Evolutionary conservation across 2,329 filamentous ascomycete genomes (phyloP), one percentile per base, ranked within the genome.

Genomic region (Colletotrichum sidae): DNA sequence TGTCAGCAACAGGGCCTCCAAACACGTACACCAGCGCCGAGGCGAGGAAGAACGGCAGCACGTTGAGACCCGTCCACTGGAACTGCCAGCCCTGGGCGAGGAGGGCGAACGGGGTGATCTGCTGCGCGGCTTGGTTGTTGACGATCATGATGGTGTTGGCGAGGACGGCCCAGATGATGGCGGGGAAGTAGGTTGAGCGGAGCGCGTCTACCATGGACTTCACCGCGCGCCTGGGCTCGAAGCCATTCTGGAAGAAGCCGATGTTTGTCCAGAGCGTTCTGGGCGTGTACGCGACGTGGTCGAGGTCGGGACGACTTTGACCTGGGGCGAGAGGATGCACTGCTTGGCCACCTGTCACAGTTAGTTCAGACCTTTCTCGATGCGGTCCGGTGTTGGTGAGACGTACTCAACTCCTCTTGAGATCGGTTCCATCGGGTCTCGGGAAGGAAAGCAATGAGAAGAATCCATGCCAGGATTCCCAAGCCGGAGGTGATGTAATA

Each of bases 391-490:
- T n/a, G 10, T 15, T 25, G 6, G 9, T 1, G 3, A 10, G 0
- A 33, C 63, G 5, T 60, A 69, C 75, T 72, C 5, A 78, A 70
- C 60, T 75, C 73, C 5, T 73, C 71, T 8, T 64, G 67, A 1
- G 75, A 73, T 11, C 77, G 70, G 0, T 65, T 71, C 72, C 72
- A 77, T 4, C 74, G 70, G 0, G 77, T 78, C 68, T 79, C 77
- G 2, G 77, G 77, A 2, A 79, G 64, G 17, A 75, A 72, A 3
- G 67, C 56, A 6, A 79, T 69, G 9, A 79, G 59, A 15, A 71
- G 46, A 4, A 77, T 54, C 77, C 77, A 79, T 2, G 76, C 73
- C 0, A 73, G 42, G 10, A 74, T 59, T 3, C 74, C 75, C 8
- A 72, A 47, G 8, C 69, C 71, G 1, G 75, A 75, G 2, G 75